Evolutionary conservation across 2,329 filamentous ascomycete species (phyloP).

Genomic region (Cladosporium cucumerinum): DNA sequence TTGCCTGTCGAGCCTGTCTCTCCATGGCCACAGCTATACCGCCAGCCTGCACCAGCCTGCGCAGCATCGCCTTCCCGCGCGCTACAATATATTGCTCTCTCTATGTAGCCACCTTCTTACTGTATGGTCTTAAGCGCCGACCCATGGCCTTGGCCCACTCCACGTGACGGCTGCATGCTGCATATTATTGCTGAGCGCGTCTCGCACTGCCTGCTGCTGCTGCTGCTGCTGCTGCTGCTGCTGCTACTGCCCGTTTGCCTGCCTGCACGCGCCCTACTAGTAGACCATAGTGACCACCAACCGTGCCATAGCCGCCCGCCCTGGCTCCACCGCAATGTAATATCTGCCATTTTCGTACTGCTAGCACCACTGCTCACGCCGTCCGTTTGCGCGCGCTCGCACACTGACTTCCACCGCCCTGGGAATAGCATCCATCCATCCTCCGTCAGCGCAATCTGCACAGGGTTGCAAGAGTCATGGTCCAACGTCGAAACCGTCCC

Average conservation of each 20-base stretch:
- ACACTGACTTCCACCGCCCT: conserved; percentile 1
- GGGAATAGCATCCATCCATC: conserved; percentile 3
- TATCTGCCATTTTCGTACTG: conserved; percentile 13
- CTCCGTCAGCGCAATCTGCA: conserved; percentile 13
- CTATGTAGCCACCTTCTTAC: background rate
- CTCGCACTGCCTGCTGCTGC: background rate
- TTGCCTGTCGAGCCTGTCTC: background rate
- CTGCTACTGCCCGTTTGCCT: background rate
- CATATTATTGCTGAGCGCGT: background rate
- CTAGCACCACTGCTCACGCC: background rate
- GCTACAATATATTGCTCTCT: conserved; percentile 2
- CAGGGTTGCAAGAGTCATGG: conserved; percentile 14
- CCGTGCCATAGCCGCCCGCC: conserved; percentile 14
- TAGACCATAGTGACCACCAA: background rate
- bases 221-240: too few relatives aligned
- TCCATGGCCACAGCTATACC: background rate
- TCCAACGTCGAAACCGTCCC: background rate
- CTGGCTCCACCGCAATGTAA: conserved; percentile 16
- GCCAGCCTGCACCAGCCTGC: background rate
- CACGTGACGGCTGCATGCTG: background rate
- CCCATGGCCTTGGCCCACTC: background rate
- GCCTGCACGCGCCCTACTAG: background rate
- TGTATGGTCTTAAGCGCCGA: background rate
- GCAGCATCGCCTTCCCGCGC: background rate
- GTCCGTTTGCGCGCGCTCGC: background rate